Percentiles rank a stretch among this genome's conserved stretches.
These are phyloP conservation scores for Penicillium arizonense DNA, from an alignment of 495 filamentous ascomycete species.

Conservation along the genomic window DNA sequence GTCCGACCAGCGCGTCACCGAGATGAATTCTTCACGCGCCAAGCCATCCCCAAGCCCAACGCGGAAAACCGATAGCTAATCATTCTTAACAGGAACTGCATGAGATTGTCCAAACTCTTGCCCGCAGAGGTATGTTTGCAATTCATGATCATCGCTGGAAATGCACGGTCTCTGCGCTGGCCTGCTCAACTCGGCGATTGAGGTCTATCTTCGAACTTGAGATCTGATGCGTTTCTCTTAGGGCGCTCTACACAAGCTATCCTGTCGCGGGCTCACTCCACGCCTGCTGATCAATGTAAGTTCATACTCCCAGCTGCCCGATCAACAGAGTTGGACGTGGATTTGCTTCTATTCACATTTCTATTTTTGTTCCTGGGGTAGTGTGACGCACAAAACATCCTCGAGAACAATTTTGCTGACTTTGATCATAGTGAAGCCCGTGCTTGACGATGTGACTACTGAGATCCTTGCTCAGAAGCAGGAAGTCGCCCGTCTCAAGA, in stretches of 20 bases:
- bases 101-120: conserved; percentile 75
- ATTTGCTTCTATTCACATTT: not conserved
- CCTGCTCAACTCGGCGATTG: not conserved
- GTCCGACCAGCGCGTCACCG: conserved; percentile 14
- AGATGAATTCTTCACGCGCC: conserved; percentile 22
- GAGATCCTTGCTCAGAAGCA: conserved; percentile 45
- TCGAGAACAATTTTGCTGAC: conserved; percentile 1
- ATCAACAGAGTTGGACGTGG: not conserved
- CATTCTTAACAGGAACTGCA: conserved; percentile 59
- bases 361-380: not conserved
- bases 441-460: conserved; percentile 40
- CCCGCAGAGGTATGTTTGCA: conserved; percentile 57
- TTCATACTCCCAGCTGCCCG: conserved; percentile 6
- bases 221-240: conserved; percentile 17
- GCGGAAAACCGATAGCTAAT: conserved; percentile 12
- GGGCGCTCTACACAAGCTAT: conserved; percentile 70
- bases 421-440: conserved; percentile 35
- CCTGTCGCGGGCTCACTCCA: conserved; percentile 87
- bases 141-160: not conserved
- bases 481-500: conserved; percentile 53
- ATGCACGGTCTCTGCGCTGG: not conserved
- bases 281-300: conserved; percentile 72
- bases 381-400: not conserved
- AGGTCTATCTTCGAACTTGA: not conserved
- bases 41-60: conserved; percentile 18